A percentile compares a stretch with the other conserved stretches of the same genome.
phyloP scores from a whole-genome alignment of 441 rosid genomes.

The Dalechampia spathulata region DNA sequence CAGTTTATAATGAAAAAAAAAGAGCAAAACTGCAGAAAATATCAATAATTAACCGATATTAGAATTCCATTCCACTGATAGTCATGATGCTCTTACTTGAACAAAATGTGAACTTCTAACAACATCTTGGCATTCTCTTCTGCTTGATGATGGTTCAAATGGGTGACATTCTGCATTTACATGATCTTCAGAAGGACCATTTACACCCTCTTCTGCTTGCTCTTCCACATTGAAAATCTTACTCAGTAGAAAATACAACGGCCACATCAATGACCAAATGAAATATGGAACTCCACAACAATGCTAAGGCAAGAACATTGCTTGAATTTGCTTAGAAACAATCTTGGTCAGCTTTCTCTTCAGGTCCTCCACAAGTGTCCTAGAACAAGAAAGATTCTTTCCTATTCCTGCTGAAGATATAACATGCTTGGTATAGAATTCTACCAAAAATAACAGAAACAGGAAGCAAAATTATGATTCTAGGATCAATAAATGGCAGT shows the following conservation, averaged over 20 bases:
- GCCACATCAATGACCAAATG: slow-evolving; percentile 58
- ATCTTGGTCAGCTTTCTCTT: slow-evolving; percentile 11
- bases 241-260: slow-evolving; percentile 53
- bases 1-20: background rate
- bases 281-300: background rate
- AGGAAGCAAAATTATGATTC: background rate
- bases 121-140: slow-evolving; percentile 22
- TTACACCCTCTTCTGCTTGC: slow-evolving; percentile 28
- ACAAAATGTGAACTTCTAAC: slow-evolving; percentile 32
- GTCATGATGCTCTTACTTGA: slow-evolving; percentile 37
- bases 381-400: slow-evolving; percentile 4
- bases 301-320: slow-evolving; percentile 15
- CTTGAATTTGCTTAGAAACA: slow-evolving; percentile 4
- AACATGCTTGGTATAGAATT: background rate
- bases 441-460: background rate
- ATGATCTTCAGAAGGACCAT: slow-evolving; percentile 22
- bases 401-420: slow-evolving; percentile 8
- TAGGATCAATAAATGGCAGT: background rate
- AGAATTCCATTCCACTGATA: no score
- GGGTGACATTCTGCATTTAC: slow-evolving; percentile 20
- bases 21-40: background rate
- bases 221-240: slow-evolving; percentile 66
- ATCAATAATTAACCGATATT: background rate
- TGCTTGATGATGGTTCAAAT: slow-evolving; percentile 22
- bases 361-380: slow-evolving; percentile 9